Percentiles rank a stretch among this genome's conserved stretches.
These are phyloP conservation scores for Ophiognomonia clavigignenti-juglandacearum DNA, from an alignment of 2,329 filamentous ascomycete species.

Conservation along the genomic window DNA sequence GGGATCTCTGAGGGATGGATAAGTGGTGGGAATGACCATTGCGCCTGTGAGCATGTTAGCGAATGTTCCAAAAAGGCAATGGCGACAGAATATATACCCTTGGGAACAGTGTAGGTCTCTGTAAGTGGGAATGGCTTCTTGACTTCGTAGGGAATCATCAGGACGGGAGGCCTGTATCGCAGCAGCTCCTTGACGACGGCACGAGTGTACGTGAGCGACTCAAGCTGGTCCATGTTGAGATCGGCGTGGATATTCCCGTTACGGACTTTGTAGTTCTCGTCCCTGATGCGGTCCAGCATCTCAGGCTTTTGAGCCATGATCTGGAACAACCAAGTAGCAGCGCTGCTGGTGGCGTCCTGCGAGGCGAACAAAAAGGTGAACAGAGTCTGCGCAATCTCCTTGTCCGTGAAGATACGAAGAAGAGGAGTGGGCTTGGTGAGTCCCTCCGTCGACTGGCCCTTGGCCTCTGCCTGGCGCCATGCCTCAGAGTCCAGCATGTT, in stretches of 20 bases:
- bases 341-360: conserved; percentile 93
- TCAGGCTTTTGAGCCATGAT: conserved; percentile 91
- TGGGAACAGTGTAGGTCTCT: conserved; percentile 82
- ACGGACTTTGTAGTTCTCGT: conserved; percentile 78
- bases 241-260: conserved; percentile 67
- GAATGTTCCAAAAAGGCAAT: no score
- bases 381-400: conserved; percentile 86
- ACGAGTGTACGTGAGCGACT: conserved; percentile 83
- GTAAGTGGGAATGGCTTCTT: conserved; percentile 96
- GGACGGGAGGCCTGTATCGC: conserved; percentile 89
- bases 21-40: conserved; percentile 92
- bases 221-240: conserved; percentile 79
- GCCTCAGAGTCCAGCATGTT: conserved; percentile 79
- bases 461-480: conserved; percentile 74
- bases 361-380: conserved; percentile 98
- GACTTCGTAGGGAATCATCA: conserved; percentile 92
- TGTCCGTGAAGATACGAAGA: conserved; percentile 82
- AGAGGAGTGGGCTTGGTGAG: conserved; percentile 78
- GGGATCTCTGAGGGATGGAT: conserved; percentile 84
- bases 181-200: conserved; percentile 88
- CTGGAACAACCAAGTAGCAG: conserved; percentile 93
- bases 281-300: conserved; percentile 79
- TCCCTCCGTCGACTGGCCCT: conserved; percentile 62
- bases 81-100: conserved; percentile 48
- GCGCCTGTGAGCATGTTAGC: conserved; percentile 46